phyloP scores from a whole-genome alignment of 768 basidiomycete genomes.

The Kondoa malvinella region DNA sequence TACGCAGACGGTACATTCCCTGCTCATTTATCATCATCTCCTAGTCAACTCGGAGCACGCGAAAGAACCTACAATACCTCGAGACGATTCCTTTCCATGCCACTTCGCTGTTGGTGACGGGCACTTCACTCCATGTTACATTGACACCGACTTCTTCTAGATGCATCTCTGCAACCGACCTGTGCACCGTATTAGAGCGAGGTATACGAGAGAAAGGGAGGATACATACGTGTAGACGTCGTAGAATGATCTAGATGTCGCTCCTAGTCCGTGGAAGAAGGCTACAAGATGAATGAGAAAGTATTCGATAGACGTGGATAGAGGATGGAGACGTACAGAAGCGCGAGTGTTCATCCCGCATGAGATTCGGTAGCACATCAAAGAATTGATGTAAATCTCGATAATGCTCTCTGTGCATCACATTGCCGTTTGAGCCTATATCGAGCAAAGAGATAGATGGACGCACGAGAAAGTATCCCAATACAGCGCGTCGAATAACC shows the following conservation, averaged over 20 bases:
- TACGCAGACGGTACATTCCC: background rate
- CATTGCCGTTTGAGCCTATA: background rate
- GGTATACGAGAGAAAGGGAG: too few species aligned
- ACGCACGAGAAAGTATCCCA: constrained; percentile 86
- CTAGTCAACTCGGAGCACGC: background rate
- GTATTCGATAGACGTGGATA: background rate
- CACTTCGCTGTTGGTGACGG: constrained; percentile 42
- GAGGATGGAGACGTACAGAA: constrained; percentile 32
- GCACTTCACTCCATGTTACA: constrained; percentile 65
- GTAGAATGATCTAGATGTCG: constrained; percentile 56
- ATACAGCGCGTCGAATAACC: constrained; percentile 74
- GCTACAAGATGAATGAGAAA: constrained; percentile 32
- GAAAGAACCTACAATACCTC: background rate
- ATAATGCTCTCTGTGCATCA: constrained; percentile 26
- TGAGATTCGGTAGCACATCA: constrained; percentile 54
- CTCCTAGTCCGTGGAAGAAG: constrained; percentile 94
- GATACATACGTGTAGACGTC: constrained; percentile 90
- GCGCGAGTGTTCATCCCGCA: constrained; percentile 54
- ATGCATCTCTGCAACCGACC: constrained; percentile 64
- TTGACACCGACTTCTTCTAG: constrained; percentile 63
- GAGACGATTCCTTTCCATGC: constrained; percentile 14
- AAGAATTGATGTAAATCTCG: constrained; percentile 64
- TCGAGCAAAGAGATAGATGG: background rate
- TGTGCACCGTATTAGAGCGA: too few species aligned
- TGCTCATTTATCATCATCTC: too few species aligned